Evolutionary conservation across 352 stramenopile species (phyloP), one percentile per base, ranked within the genome.

Genomic region (Phytophthora quininea): DNA sequence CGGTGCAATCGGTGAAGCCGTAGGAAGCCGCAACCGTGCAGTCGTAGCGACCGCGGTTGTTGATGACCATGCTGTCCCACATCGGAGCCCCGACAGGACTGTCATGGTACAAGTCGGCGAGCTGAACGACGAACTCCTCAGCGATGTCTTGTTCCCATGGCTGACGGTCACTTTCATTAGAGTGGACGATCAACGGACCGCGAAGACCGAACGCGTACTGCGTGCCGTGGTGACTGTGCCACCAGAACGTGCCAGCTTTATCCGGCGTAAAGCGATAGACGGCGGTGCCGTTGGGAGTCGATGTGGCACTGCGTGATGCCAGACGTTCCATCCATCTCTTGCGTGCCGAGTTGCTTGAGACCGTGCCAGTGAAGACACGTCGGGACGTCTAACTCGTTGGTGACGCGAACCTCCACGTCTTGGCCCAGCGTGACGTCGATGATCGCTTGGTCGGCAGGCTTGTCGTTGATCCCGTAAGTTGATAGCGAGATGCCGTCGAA

Each of bases 211-310:
- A 78, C 4, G 68, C 68, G 33, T 80, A 83, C 38, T 80, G 64
- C 1, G 62, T 48, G 4, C 29, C 51, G 32, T 80, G 53, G 46
- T 83, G 75, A 24, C 61, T 60, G 49, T 83, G 75, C 64, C 65
- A 83, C 75, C 75, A 83, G 54, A 77, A 80, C 9, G 60, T 76
- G n/a, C 71, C 74, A 10, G 64, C 38, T 49, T 76, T 75, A 52
- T 74, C 58, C 0, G 68, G 68, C 11, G 40, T 63, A 48, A 82
- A 77, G 31, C 58, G 54, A 42, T 80, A 82, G 3, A 69, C 33
- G 2, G 66, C 56, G 6, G 62, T 71, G 15, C 12, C 48, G 27
- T 70, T 69, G 0, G 74, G 59, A n/a, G 11, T 11, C 4, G 24
- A 80, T 80, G n/a, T 70, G 64, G 29, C 74, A 80, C 40, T 82